Base-by-base conservation (phyloP, 768 basidiomycete species). In the Ramaria rubella region DNA sequence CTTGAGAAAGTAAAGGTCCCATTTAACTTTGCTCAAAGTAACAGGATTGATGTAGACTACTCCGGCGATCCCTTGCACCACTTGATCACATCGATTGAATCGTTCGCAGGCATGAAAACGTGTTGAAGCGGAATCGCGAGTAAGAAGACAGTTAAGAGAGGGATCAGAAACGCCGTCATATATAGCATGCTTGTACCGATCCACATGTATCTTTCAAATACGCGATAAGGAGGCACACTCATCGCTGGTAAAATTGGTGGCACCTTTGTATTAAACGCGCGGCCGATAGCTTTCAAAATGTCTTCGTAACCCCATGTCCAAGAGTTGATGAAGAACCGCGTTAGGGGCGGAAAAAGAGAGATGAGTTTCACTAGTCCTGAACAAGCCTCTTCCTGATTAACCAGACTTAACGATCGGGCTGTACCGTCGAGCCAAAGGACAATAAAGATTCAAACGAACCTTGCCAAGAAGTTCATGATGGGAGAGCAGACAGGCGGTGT, bases 251-350 rank as follows among this genome's bases (percentile, higher is more conserved):
- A 15, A 52, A 40, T 31, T 8, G 7, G 5, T 31, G 8, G 49
- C 5, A 87, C 89, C 72, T 80, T 76, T 52, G 77, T 72, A 31
- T 80, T 75, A 63, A 95, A 97, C 0, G 75, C 73, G 2, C 75
- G 70, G 2, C 87, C 79, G 7, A 97, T 72, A 0, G 77, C 88
- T 63, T 91, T 90, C 27, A 96, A 73, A 14, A 94, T 72, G 55
- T 94, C 90, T 69, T 99, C 95, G 67, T 96, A 97, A 1, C 95
- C 95, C 86, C 89, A 94, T 0, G 94, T 95, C 95, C 95, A 99
- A 0, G 81, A 67, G 65, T 96, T 95, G 57, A 99, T 75, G 72
- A 88, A 97, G 72, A 98, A 96, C 54, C 81, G 75, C 0, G 85
- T 85, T 4, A 77, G 72, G 0, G 73, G 59, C 0, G 92, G 86